These are phyloP conservation scores for Globisporangium polare DNA, from an alignment of 352 stramenopile species.

Conservation along the genomic window DNA sequence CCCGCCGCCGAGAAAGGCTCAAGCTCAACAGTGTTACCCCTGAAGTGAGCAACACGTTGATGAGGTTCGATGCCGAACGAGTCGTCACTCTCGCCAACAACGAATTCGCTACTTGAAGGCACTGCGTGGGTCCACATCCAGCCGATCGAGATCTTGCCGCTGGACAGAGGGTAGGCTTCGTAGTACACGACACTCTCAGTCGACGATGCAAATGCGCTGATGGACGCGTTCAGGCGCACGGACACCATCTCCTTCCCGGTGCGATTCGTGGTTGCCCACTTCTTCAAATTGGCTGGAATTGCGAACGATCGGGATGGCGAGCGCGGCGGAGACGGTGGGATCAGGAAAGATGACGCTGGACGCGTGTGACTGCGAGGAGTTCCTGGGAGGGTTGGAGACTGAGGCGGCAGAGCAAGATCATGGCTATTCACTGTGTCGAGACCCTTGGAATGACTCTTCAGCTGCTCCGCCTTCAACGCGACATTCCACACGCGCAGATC, in stretches of 20 bases:
- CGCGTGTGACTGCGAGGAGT: constrained; percentile 19
- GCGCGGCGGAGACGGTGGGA: constrained; percentile 27
- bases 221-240: constrained; percentile 31
- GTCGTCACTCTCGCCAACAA: constrained; percentile 36
- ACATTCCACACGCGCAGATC: constrained; percentile 66
- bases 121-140: constrained; percentile 29
- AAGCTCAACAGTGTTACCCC: constrained; percentile 15
- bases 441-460: constrained; percentile 46
- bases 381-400: constrained; percentile 17
- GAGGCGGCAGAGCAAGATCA: not conserved
- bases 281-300: constrained; percentile 33
- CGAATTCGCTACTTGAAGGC: constrained; percentile 11
- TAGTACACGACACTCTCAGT: constrained; percentile 36
- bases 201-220: constrained; percentile 3
- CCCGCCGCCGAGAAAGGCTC: constrained; percentile 17
- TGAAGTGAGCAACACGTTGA: constrained; percentile 30
- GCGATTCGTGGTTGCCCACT: constrained; percentile 59
- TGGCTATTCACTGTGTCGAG: constrained; percentile 28
- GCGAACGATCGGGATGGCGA: constrained; percentile 30
- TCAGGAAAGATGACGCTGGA: constrained; percentile 11
- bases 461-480: constrained; percentile 44
- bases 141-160: constrained; percentile 47
- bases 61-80: constrained; percentile 49
- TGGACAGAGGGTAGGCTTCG: constrained; percentile 46
- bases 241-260: constrained; percentile 33